Evolutionary conservation across 2,329 filamentous ascomycete genomes (phyloP), one percentile per base, ranked within the genome.

Genomic region (Microsporum audouinii): DNA sequence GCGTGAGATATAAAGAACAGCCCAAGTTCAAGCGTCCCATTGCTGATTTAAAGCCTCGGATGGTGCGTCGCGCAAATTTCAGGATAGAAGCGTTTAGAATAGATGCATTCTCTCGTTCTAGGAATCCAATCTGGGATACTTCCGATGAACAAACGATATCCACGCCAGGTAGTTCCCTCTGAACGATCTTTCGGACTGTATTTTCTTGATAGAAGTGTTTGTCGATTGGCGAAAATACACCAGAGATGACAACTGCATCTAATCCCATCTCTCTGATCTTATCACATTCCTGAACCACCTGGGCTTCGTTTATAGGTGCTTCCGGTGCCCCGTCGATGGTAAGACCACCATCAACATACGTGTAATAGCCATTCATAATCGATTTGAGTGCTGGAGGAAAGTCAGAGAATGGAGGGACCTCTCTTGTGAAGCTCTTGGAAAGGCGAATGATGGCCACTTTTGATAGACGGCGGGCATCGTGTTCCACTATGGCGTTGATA

Each of bases 181-280:
- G 72, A 17, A 84, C 71, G 47, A 83, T 79, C 2, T 73, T 71
- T 2, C 75, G 73, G 2, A 79, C 80, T 2, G 73, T 70, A 43
- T 79, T 72, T 69, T 84, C 82, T 67, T 84, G 82, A 47, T 70
- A 70, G 65, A 78, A 78, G 2, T 75, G 65, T 7, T 79, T 77
- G 66, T 86, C 82, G 29, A 84, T 80, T 0, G 82, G 82, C 6
- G 79, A 81, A 69, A 82, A 84, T 6, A 84, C 77, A 1, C 82
- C 82, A 3, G 80, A 78, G 3, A 86, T 72, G 0, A 83, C 82
- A 1, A 86, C 72, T 43, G 75, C 65, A 10, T 70, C 72, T 58
- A 80, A 70, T 0, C 74, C 73, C 27, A 75, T 74, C 41, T 74
- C 72, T 66, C 75, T 76, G 65, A 79, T 78, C 23, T 72, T 71